These are phyloP conservation scores for Heterobasidion parviporum DNA, from an alignment of 1,284 basidiomycete genomes.

Conservation along the genomic window DNA sequence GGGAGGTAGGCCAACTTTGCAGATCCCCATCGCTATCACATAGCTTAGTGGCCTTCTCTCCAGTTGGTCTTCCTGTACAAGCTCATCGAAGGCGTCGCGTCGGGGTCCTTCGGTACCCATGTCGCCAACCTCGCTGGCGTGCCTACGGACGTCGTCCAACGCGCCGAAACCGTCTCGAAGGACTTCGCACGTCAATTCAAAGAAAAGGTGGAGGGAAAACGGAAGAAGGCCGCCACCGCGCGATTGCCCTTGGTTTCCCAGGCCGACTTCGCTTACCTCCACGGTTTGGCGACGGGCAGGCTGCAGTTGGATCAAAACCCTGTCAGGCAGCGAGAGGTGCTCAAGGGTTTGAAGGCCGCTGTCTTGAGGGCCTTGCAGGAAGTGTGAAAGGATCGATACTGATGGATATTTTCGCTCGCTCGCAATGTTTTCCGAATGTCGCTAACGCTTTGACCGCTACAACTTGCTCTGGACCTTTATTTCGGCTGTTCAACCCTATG, in stretches of 20 bases:
- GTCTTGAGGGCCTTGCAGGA: neutral
- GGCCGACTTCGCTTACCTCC: conserved; percentile 81
- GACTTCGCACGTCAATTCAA: conserved; percentile 86
- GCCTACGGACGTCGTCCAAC: conserved; percentile 70
- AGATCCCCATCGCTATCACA: neutral
- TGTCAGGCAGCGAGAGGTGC: conserved; percentile 41
- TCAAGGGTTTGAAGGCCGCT: conserved; percentile 40
- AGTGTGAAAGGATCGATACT: neutral
- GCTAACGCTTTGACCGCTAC: too few relatives aligned
- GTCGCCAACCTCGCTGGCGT: conserved; percentile 86
- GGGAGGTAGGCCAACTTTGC: conserved; percentile 46
- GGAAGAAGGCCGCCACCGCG: conserved; percentile 46
- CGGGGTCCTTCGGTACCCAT: conserved; percentile 89
- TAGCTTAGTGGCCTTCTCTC: conserved; percentile 4
- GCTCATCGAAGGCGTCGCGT: conserved; percentile 81
- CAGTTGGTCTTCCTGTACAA: conserved; percentile 92
- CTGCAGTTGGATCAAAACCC: conserved; percentile 41
- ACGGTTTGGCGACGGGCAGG: conserved; percentile 46
- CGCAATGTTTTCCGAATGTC: too few relatives aligned
- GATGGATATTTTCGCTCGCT: too few relatives aligned
- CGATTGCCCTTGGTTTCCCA: conserved; percentile 71
- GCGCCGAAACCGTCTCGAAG: conserved; percentile 81
- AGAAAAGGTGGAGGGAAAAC: conserved; percentile 59
- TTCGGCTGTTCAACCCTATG: too few relatives aligned
- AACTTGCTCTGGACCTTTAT: too few relatives aligned